Conservation (phyloP, 192 early-diverging fungal genomes). For the Coemansia sp. region DNA sequence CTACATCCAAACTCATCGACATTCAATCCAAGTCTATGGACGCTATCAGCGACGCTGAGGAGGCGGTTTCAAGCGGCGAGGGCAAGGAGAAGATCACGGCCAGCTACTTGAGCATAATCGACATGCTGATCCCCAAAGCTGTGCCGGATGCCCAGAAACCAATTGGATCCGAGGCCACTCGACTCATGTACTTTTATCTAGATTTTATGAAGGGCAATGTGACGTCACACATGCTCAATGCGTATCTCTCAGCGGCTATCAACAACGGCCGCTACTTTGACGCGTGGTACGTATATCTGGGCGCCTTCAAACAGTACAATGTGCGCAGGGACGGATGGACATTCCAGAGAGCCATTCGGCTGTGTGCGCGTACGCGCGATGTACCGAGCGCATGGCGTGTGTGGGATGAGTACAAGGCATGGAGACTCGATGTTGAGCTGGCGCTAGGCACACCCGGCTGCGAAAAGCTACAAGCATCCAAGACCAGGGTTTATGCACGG, state of each 20-base stretch:
- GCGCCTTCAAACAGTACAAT: slow-evolving; percentile 54
- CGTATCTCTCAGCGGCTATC: slow-evolving; percentile 61
- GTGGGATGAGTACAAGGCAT: slow-evolving; percentile 67
- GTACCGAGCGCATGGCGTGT: slow-evolving; percentile 63
- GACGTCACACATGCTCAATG: slow-evolving; percentile 59
- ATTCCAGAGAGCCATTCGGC: slow-evolving; percentile 57
- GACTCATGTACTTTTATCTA: slow-evolving; percentile 34
- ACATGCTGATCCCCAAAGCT: slow-evolving; percentile 45
- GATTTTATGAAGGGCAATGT: slow-evolving; percentile 46
- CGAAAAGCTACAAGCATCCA: slow-evolving; percentile 21
- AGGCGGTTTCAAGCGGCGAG: not conserved
- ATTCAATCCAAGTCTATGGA: slow-evolving; percentile 27
- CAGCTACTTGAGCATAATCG: slow-evolving; percentile 22
- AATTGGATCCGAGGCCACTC: slow-evolving; percentile 32
- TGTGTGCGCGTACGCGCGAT: slow-evolving; percentile 64
- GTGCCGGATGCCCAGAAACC: slow-evolving; percentile 31
- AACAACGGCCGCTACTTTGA: slow-evolving; percentile 56
- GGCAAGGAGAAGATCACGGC: slow-evolving; percentile 13
- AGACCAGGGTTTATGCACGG: slow-evolving; percentile 23
- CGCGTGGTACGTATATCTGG: slow-evolving; percentile 53
- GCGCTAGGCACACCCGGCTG: slow-evolving; percentile 41
- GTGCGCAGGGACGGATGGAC: slow-evolving; percentile 63
- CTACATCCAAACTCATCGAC: slow-evolving; percentile 25
- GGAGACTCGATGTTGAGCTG: slow-evolving; percentile 48
- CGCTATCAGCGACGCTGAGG: slow-evolving; percentile 5